These are phyloP conservation scores for Irpex sp. DNA, from an alignment of 1,284 basidiomycete genomes.

Conservation along the genomic window DNA sequence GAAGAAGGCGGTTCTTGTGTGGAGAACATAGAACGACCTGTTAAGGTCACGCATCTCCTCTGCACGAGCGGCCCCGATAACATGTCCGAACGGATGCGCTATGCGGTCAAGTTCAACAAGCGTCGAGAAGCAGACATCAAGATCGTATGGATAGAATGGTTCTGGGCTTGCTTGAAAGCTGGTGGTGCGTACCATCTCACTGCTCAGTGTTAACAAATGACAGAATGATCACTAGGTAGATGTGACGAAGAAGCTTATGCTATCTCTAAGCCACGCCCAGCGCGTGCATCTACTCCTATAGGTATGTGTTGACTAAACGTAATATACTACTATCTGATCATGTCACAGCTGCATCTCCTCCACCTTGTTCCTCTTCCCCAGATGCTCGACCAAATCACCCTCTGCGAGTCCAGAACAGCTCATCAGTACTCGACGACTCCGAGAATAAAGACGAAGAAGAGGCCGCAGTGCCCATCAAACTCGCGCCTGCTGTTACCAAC, in stretches of 20 bases:
- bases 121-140: conserved; percentile 59
- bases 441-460: conserved; percentile 39
- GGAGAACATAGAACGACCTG: conserved; percentile 60
- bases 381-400: not conserved
- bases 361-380: conserved; percentile 12
- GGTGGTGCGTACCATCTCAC: conserved; percentile 39
- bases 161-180: conserved; percentile 72
- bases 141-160: conserved; percentile 83
- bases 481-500: conserved; percentile 52
- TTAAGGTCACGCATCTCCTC: conserved; percentile 62
- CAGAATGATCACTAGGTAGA: conserved; percentile 26
- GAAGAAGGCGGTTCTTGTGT: conserved; percentile 52
- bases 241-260: conserved; percentile 53
- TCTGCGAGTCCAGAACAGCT: not conserved
- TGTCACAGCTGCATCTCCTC: conserved; percentile 4
- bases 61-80: conserved; percentile 38
- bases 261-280: conserved; percentile 52
- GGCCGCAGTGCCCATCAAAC: conserved; percentile 47
- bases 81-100: conserved; percentile 65
- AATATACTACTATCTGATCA: not conserved
- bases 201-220: not conserved
- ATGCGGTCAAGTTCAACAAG: conserved; percentile 63
- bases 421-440: not conserved
- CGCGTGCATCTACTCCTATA: conserved; percentile 32
- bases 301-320: not conserved